Base-by-base conservation (phyloP, 2,329 filamentous ascomycete species). In the Penicillium brevicompactum region DNA sequence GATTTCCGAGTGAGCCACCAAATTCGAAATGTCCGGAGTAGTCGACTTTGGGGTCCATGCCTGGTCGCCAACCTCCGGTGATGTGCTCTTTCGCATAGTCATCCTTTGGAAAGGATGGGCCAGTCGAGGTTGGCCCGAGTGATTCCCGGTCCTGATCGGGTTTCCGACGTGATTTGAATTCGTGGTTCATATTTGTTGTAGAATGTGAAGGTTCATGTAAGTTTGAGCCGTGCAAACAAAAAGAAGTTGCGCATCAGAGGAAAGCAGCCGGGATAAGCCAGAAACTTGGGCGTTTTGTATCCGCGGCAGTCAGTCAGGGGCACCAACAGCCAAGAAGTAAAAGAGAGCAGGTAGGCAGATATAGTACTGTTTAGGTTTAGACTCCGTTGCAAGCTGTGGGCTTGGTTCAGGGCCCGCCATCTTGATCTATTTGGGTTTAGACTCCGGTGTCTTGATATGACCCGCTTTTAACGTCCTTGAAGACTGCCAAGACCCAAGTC, bases 1-100 rank as follows among this genome's bases (percentile, higher is more conserved):
- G 76, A 43, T 91, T 88, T 46, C 93, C 93, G 4, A 84, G 71
- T 2, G 90, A 85, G 50, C 94, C 94, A 56, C 93, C 93, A 70
- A 97, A 99, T 71, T 99, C 94, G 62, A 82, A 68, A 7, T 64
- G 53, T n/a, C 50, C 61, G 1, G 59, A 61, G n/a, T 64, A 57
- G 46, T 65, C 63, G 37, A 64, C 60, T 31, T 62, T 64, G 41
- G 55, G 49, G n/a, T 65, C 60, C 63, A 65, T 65, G n/a, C 62
- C 63, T n/a, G 58, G 56, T 16, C 54, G 46, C 63, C 62, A 63
- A 5, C 60, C 63, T 31, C 62, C 63, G 16, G 55, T 53, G 18
- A 64, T 49, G 40, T 64, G 63, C 30, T 60, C 63, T 40, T 47
- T 48, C 18, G 55, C 34, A n/a, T 60, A 65, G n/a, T 58, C 53